Base-by-base conservation (phyloP, 2,329 filamentous ascomycete genomes). In the Ceratocystis smalleyi region DNA sequence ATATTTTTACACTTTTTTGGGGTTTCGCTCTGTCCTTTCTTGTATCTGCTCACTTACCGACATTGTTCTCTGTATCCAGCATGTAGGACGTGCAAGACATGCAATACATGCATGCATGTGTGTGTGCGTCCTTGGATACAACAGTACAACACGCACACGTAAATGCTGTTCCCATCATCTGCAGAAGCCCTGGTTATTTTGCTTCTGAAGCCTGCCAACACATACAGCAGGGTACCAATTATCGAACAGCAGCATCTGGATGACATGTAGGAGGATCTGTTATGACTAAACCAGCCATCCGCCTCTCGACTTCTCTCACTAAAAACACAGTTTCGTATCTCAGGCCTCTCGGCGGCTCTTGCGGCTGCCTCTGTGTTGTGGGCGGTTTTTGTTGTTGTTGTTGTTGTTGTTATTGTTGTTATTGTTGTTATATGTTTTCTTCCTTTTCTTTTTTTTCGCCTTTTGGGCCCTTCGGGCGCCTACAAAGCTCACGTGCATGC, bases 81-180 rank as follows among this genome's bases (percentile, higher is more conserved):
- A 57, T 19, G 27, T 57, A 57, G n/a, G 35, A 57, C 54, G 35
- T 57, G 54, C 54, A 57, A 35, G 35, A 57, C 54, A 57, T 57
- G 54, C 54, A 57, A 35, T 35, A 57, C 17, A n/a, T n/a, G 24
- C 54, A 35, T 57, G n/a, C n/a, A 51, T 24, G 22, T 19, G 6
- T n/a, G 47, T 22, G n/a, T 24, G 47, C 7, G 47, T 51, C 22
- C 47, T n/a, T 24, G n/a, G 47, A 51, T 12, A 51, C 22, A 8
- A n/a, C n/a, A 51, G 47, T 51, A 51, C 47, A 40, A 51, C 47
- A 51, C 47, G 22, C 47, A 51, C n/a, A 51, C n/a, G 45, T 51
- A 51, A n/a, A 22, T 40, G n/a, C n/a, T 24, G 22, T 57, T 27
- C 27, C 24, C n/a, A 57, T n/a, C 27, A 51, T 51, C 47, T 51